Base-by-base conservation (phyloP, 164 flowering plant genomes). In the Stephania cephalantha region DNA sequence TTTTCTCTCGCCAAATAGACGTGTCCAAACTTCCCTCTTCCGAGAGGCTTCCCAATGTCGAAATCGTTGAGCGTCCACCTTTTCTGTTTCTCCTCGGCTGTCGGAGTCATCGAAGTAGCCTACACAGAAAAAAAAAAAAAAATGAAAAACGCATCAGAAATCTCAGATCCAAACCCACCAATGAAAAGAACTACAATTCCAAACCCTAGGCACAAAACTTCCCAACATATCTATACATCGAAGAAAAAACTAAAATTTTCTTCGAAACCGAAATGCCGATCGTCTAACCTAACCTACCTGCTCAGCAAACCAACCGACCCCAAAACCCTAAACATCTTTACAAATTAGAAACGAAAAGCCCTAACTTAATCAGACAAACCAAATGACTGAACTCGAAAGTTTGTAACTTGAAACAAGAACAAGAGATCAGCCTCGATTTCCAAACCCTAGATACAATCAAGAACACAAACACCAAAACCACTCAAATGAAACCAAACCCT, bases 41-140 rank as follows among this genome's bases (percentile, higher is more conserved):
- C 99, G 9, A 95, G 95, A 69, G 99, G 99, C 86, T 92, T 95
- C 58, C 99, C 99, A 3, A 95, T 91, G 72, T 95, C 99, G 46
- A 95, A 95, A 75, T 95, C 99, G 69, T 80, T 88, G 17, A 95
- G 86, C 0, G 89, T 91, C 99, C 99, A 95, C 76, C 96, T 85
- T 35, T 94, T 84, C 31, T 69, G 81, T 50, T 84, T 85, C 84
- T 88, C 90, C 10, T 35, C 85, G 9, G 87, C 82, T 0, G 87
- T 81, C 0, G 90, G 67, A 76, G 77, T 85, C 83, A 87, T 88
- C 7, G 85, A 76, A n/a, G 86, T 73, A 58, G 71, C 82, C 92
- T 89, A 80, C 42, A 65, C 17, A 81, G 13, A 61, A 29, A 12
- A 11, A 25, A 63, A 67, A 17, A 0, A 58, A 58, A 5, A 58